Conservation (phyloP, 2,329 filamentous ascomycete genomes). For the Curvularia sp. region DNA sequence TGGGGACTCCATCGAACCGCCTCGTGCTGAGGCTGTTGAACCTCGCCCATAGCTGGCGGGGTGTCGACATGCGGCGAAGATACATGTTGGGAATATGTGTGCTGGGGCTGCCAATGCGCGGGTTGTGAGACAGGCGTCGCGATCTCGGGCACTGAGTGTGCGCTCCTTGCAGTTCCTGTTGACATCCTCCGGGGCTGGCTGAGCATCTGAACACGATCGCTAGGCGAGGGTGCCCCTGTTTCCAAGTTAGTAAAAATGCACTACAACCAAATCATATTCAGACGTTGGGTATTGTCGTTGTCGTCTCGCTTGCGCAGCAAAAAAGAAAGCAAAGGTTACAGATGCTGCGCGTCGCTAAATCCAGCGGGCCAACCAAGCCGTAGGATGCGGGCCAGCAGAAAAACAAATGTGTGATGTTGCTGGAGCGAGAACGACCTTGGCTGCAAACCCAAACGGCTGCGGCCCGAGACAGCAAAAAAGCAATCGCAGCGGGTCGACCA, state of each 20-base stretch:
- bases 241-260: constrained; percentile 29
- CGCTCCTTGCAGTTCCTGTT: constrained; percentile 48
- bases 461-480: constrained; percentile 39
- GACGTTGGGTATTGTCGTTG: constrained; percentile 10
- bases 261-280: constrained; percentile 26
- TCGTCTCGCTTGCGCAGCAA: constrained; percentile 17
- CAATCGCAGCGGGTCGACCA: constrained; percentile 26
- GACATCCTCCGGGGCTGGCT: constrained; percentile 49
- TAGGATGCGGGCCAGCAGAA: constrained; percentile 18
- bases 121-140: constrained; percentile 47
- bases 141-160: constrained; percentile 48
- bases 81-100: constrained; percentile 42
- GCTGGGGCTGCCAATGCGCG: constrained; percentile 48
- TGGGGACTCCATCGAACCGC: constrained; percentile 46
- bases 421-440: constrained; percentile 30
- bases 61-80: constrained; percentile 48
- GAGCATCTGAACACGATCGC: constrained; percentile 50
- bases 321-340: constrained; percentile 25
- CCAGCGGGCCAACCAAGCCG: constrained; percentile 22
- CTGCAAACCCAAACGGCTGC: constrained; percentile 33
- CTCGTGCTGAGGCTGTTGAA: constrained; percentile 37
- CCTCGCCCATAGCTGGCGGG: constrained; percentile 39
- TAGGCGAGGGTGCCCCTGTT: constrained; percentile 47
- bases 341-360: constrained; percentile 38
- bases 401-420: constrained; percentile 20